Conservation (phyloP, 305 asterid genomes). For the Salvia sclarea region DNA sequence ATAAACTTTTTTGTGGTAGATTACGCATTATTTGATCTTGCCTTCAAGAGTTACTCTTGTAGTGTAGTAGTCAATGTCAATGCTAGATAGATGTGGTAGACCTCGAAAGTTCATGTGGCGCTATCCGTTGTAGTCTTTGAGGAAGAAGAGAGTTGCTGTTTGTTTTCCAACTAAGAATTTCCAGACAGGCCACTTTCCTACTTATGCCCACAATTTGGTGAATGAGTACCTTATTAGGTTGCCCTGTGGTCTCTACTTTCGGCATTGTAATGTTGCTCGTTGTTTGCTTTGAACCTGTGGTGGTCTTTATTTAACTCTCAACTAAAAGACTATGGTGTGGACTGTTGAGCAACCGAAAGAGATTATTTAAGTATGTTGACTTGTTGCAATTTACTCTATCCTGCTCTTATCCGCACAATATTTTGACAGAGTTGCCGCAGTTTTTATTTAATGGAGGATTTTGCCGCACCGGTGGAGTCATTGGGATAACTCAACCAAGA, state of each 20-base stretch:
- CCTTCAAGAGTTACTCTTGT: background rate
- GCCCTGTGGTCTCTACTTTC: conserved; percentile 12
- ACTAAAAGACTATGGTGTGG: background rate
- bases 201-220: background rate
- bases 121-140: background rate
- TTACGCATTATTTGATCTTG: background rate
- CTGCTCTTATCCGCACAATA: background rate
- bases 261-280: background rate
- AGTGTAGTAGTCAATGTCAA: conserved; percentile 18
- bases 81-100: conserved; percentile 4
- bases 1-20: too few species aligned
- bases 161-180: background rate
- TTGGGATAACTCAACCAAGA: conserved; percentile 94
- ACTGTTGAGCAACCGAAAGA: background rate
- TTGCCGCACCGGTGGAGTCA: conserved; percentile 70
- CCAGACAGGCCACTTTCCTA: background rate
- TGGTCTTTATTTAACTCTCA: conserved; percentile 14
- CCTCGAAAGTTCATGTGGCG: conserved; percentile 3
- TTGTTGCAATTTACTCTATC: background rate
- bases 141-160: conserved; percentile 2
- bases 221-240: background rate
- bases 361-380: conserved; percentile 8
- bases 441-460: conserved; percentile 78
- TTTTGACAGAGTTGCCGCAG: conserved; percentile 82
- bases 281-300: background rate